Evolutionary conservation across 75 land plant genomes (phyloP), one percentile per base, ranked within the genome.

Genomic region (Isoetes taiwanensis): DNA sequence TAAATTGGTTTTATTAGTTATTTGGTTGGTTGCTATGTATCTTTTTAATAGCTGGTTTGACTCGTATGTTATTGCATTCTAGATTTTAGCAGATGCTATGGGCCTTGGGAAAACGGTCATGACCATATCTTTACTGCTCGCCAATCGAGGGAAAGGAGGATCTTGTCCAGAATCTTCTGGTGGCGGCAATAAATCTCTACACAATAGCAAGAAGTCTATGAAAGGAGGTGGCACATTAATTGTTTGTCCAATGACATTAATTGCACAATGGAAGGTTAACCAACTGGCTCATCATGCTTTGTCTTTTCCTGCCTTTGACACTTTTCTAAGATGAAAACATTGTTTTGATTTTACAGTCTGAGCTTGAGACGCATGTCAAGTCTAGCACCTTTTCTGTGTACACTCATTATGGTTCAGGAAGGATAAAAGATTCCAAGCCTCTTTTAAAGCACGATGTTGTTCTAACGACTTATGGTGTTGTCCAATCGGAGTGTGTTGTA

Each of bases 71-170:
- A 9, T 9, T 14, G 14, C 14, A 37, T 43, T 77, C 64, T 54
- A 90, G 97, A 86, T 90, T 59, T 63, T 90, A 72, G 93, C 87
- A 73, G 97, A 90, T 78, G 81, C 91, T 23, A 90, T 90, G 93
- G 97, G 93, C 4, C 80, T 90, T 52, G 97, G 97, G 30, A 90
- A 90, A 69, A 90, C 97, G 21, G 76, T 90, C 5, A 90, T 90
- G 97, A 82, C 87, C 12, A 78, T 90, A 52, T 43, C 97, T 34
- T 70, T 90, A 34, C 58, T 90, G 1, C 75, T 83, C 14, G 24
- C 80, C 50, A 65, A 74, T 58, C 71, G 79, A 63, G 79, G 60
- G 23, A 82, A 60, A 78, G 81, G 81, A 43, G 68, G 77, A 29
- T 67, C 28, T 6, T 19, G 26, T 62, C 16, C 24, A 28, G n/a